Evolutionary conservation across 257 asterid genomes (phyloP).

Genomic region (Solanum gandarillasii): DNA sequence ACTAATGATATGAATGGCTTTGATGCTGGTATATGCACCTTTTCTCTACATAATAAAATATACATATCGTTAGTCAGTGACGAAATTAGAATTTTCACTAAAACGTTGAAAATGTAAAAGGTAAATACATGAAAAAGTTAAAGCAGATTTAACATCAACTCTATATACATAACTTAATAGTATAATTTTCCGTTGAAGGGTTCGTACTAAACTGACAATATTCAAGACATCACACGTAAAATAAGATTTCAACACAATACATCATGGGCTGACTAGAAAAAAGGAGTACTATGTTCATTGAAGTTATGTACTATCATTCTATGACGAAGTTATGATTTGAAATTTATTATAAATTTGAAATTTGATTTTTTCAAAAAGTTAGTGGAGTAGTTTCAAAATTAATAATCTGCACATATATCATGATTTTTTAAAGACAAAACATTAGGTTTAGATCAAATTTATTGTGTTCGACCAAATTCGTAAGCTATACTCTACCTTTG

Average conservation of each 20-base stretch:
- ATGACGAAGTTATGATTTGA: neutral
- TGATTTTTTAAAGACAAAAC: neutral
- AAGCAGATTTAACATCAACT: neutral
- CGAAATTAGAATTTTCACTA: neutral
- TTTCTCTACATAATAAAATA: conserved; percentile 39
- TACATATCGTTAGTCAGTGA: neutral
- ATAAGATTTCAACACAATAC: neutral
- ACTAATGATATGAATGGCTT: conserved; percentile 68
- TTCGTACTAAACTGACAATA: neutral
- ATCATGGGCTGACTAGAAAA: neutral
- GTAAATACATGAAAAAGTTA: neutral
- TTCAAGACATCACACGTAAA: neutral
- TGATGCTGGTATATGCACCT: conserved; percentile 47
- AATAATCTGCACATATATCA: neutral
- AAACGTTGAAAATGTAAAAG: neutral
- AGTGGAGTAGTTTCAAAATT: neutral
- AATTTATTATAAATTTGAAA: neutral
- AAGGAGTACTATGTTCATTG: neutral
- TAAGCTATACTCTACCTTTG: neutral
- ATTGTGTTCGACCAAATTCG: neutral
- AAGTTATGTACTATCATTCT: neutral
- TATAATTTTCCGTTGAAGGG: neutral
- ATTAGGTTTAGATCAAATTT: neutral
- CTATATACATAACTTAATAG: no score
- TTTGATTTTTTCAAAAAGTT: rapidly evolving